These are phyloP conservation scores for Komagataella pseudopastoris DNA, from an alignment of 805 yeast species.

Conservation along the genomic window DNA sequence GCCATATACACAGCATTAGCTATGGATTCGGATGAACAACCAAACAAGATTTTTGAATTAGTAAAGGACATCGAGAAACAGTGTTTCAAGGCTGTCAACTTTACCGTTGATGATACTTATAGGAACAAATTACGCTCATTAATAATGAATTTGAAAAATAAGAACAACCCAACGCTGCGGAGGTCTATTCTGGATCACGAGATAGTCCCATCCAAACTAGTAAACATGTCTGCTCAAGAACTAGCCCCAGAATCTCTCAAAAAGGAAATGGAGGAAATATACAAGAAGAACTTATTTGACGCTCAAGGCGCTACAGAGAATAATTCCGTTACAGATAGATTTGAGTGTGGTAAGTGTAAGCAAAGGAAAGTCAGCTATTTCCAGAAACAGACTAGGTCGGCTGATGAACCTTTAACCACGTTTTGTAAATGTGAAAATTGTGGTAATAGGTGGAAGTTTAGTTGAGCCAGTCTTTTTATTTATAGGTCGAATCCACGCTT, in stretches of 20 bases:
- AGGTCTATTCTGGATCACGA: conserved; percentile 53
- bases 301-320: conserved; percentile 97
- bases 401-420: conserved; percentile 97
- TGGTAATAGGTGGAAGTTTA: conserved; percentile 97
- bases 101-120: conserved; percentile 46
- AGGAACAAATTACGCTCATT: conserved; percentile 77
- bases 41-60: conserved; percentile 40
- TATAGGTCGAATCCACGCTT: not conserved
- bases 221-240: conserved; percentile 82
- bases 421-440: conserved; percentile 97
- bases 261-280: conserved; percentile 73
- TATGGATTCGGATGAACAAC: conserved; percentile 45
- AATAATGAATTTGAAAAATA: conserved; percentile 77
- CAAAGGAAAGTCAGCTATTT: conserved; percentile 93
- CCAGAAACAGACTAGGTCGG: conserved; percentile 96
- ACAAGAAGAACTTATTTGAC: conserved; percentile 81
- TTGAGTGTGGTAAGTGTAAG: conserved; percentile 96
- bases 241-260: conserved; percentile 89
- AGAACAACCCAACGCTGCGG: conserved; percentile 79
- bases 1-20: conserved; percentile 87
- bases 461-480: conserved; percentile 21
- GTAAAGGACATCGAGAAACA: conserved; percentile 65
- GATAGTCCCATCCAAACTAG: conserved; percentile 50
- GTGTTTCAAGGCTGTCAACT: conserved; percentile 48
- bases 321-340: conserved; percentile 91